Base-by-base conservation (phyloP, 2,329 filamentous ascomycete genomes). In the Diaporthe caulivora region DNA sequence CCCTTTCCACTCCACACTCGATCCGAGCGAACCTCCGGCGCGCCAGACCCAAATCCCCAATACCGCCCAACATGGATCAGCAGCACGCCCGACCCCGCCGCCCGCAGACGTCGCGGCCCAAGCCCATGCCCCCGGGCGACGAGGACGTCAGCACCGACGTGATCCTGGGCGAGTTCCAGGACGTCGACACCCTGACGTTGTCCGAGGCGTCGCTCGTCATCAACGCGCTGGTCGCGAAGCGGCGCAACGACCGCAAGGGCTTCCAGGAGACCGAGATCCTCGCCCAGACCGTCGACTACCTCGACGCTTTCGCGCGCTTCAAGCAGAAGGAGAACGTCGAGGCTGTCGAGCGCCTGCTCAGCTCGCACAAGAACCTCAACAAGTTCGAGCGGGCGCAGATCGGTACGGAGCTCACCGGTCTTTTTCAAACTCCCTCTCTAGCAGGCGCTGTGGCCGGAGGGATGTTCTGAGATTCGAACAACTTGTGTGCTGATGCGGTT, bases 371-470 rank as follows among this genome's bases (percentile, higher is more conserved):
- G 76, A 91, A 95, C 81, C 86, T 99, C 78, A 94, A 94, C 80
- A 94, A 95, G 82, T 98, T 98, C 82, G 97, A 99, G 88, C 91
- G 95, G 79, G 95, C 95, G 57, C 95, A 98, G 85, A 88, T 98
- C 76, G 96, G 95, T 95, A 87, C 74, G 87, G 75, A 47, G 69
- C 44, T 65, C 37, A 51, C 31, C 69, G 37, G 34, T 49, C 54
- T 68, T 49, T 68, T 9, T 9, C 34, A 34, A 9, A 34, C 34
- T 9, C 34, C 34, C 5, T 34, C 34, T 34, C 34, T 34, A 9
- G 34, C 5, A 5, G 34, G 5, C 34, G 34, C 34, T 9, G 34
- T 9, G 34, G 34, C 34, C 5, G 34, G 34, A 34, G 34, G 34
- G 6, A 10, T 40, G 7, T 17, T 18, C 24, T 24, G 26, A 44